Percentiles rank a stretch among this genome's conserved stretches.
Evolutionary conservation across 2,329 filamentous ascomycete species (phyloP).

Genomic region (Aspergillus ochraceus): DNA sequence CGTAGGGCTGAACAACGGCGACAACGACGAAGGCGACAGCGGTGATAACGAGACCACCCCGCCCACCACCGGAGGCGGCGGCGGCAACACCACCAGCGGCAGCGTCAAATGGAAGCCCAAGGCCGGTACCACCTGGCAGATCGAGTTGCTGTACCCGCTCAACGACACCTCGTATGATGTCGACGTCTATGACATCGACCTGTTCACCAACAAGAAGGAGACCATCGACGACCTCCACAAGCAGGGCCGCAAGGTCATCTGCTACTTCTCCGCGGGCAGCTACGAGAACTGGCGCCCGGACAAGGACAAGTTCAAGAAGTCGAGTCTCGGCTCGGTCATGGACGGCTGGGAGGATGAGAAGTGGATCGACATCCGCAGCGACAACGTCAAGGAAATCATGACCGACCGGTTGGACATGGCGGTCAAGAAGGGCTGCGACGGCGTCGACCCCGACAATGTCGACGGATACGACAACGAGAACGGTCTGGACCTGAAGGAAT

Average conservation of each 20-base stretch:
- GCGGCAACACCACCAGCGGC: slow-evolving; percentile 21
- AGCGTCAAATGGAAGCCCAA: slow-evolving; percentile 53
- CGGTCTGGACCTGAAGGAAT: slow-evolving; percentile 58
- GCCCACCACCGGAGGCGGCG: slow-evolving; percentile 3
- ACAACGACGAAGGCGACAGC: slow-evolving; percentile 26
- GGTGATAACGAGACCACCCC: slow-evolving; percentile 18
- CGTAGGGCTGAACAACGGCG: slow-evolving; percentile 49
- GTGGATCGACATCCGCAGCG: slow-evolving; percentile 63
- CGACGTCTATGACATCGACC: slow-evolving; percentile 61
- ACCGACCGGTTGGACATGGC: slow-evolving; percentile 59
- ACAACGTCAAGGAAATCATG: slow-evolving; percentile 66
- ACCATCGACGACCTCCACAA: slow-evolving; percentile 52
- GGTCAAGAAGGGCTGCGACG: slow-evolving; percentile 63
- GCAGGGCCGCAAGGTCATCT: slow-evolving; percentile 63
- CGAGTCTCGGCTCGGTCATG: slow-evolving; percentile 60
- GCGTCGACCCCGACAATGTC: slow-evolving; percentile 70
- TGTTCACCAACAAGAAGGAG: slow-evolving; percentile 54
- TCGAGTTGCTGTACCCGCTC: slow-evolving; percentile 51
- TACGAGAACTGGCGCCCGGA: slow-evolving; percentile 66
- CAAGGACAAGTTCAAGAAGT: slow-evolving; percentile 52
- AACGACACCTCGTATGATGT: slow-evolving; percentile 52
- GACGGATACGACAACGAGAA: slow-evolving; percentile 67
- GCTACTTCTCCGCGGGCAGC: slow-evolving; percentile 73
- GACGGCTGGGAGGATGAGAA: slow-evolving; percentile 66
- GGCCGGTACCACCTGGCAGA: slow-evolving; percentile 61